Conservation (phyloP, 2,329 filamentous ascomycete species). For the Sclerotiophoma versabilis region DNA sequence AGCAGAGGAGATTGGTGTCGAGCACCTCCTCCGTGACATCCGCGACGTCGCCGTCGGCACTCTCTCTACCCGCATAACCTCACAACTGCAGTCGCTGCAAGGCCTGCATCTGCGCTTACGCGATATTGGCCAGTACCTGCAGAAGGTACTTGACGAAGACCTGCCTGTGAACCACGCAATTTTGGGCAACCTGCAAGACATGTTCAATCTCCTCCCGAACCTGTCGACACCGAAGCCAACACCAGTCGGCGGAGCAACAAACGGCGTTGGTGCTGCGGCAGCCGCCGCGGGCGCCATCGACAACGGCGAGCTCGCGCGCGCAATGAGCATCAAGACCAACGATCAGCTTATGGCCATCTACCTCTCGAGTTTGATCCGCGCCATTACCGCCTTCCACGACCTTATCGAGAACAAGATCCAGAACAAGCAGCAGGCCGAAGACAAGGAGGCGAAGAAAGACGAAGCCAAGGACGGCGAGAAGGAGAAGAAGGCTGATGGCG, state of each 20-base stretch:
- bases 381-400: constrained; percentile 98
- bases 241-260: constrained; percentile 55
- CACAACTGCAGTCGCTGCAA: constrained; percentile 96
- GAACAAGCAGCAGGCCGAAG: constrained; percentile 95
- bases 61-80: constrained; percentile 94
- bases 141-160: constrained; percentile 92
- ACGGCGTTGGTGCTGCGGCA: constrained; percentile 59
- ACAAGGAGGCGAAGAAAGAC: constrained; percentile 78
- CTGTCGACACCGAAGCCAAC: constrained; percentile 79
- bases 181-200: constrained; percentile 96
- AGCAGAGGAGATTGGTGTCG: constrained; percentile 97
- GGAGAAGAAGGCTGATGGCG: constrained; percentile 66
- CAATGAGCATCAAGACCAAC: constrained; percentile 99
- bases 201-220: constrained; percentile 98
- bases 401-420: constrained; percentile 99
- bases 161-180: constrained; percentile 97
- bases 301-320: constrained; percentile 87
- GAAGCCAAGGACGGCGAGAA: constrained; percentile 70
- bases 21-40: constrained; percentile 96
- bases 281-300: constrained; percentile 54
- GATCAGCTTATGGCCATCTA: constrained; percentile 99
- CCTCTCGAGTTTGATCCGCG: constrained; percentile 92
- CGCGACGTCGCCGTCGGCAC: constrained; percentile 97
- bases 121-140: constrained; percentile 93
- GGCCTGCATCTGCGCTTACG: constrained; percentile 92